Conservation (phyloP, 139 green algal genomes). For the Chlorella sp. region DNA sequence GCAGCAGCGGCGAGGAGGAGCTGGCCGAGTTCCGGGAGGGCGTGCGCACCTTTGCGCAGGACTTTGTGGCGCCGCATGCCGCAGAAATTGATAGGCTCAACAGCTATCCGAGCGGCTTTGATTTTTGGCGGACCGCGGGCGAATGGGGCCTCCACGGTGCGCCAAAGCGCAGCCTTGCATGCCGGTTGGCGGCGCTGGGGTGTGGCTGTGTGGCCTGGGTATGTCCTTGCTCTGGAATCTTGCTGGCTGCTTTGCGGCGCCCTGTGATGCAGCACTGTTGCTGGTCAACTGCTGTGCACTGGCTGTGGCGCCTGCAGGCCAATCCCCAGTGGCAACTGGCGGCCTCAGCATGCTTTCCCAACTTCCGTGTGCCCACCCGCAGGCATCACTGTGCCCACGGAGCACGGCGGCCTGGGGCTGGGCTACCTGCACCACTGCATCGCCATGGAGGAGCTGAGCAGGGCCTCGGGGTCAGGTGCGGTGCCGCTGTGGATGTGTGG, state of each 20-base stretch:
- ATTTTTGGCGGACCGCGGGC: conserved; percentile 90
- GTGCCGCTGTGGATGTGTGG: too few relatives aligned
- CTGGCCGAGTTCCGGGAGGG: conserved; percentile 66
- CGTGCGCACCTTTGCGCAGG: conserved; percentile 70
- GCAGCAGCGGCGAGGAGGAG: conserved; percentile 2
- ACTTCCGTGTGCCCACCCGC: too few relatives aligned
- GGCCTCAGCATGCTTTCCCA: too few relatives aligned
- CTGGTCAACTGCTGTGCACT: background rate
- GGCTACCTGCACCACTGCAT: conserved; percentile 88
- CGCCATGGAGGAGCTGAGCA: conserved; percentile 93
- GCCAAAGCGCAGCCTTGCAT: too few relatives aligned
- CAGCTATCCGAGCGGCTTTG: conserved; percentile 73
- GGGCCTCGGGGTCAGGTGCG: conserved; percentile 71
- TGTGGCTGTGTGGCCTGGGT: too few relatives aligned
- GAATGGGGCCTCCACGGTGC: conserved; percentile 85
- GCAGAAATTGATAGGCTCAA: conserved; percentile 76
- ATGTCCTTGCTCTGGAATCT: too few relatives aligned
- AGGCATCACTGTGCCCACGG: conserved; percentile 75
- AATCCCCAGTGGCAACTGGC: too few relatives aligned
- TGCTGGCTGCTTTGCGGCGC: too few relatives aligned
- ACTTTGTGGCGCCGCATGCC: conserved; percentile 80
- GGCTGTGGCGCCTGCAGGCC: too few relatives aligned
- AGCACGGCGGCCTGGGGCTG: conserved; percentile 87
- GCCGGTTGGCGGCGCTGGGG: too few relatives aligned
- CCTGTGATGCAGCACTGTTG: too few relatives aligned